Evolutionary conservation across 2,329 filamentous ascomycete species (phyloP), one percentile per base, ranked within the genome.

Genomic region (Capronia epimyces): DNA sequence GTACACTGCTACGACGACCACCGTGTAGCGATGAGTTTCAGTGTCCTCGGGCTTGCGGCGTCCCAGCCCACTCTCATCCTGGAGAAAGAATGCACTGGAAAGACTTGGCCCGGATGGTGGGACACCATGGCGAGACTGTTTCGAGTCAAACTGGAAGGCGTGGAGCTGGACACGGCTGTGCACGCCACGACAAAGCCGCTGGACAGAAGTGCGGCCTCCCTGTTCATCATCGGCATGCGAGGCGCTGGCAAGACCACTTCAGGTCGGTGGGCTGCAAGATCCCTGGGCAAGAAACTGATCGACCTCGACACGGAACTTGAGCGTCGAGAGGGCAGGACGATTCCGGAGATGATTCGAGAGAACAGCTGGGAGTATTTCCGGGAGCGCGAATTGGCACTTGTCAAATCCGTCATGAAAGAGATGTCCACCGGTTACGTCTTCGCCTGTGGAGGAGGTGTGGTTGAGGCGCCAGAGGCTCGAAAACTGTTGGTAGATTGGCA

Each of bases 61-160:
- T 84, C 87, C 1, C 69, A 80, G 6, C 79, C 87, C 0, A 85
- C 89, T 0, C 71, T 95, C 13, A 82, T 98, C 45, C 78, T 87
- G 1, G 93, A 98, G 67, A 86, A 89, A 53, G 89, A 95, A 63
- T 98, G 93, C 66, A 87, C 89, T 2, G 90, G 87, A 34, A 98
- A 98, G 76, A 98, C 93, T 2, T 98, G 93, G 93, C 93, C 93
- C 0, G 93, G 91, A 8, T 98, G 93, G 89, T 98, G 93, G 93
- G 93, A 98, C 68, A 82, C 84, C 15, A 71, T 97, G 49, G 83
- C 84, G 18, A 82, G 86, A 60, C 79, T 81, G 12, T 98, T 96
- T 73, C 77, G 82, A 27, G 86, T 87, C 22, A 71, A 77, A 22
- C 73, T 97, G n/a, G 79, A 84, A 53, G 93, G 93, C 10, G 80